A percentile compares a stretch with the other conserved stretches of the same genome.
Conservation (phyloP, 176 grass and related monocot species). For the Musa troglodytarum region DNA sequence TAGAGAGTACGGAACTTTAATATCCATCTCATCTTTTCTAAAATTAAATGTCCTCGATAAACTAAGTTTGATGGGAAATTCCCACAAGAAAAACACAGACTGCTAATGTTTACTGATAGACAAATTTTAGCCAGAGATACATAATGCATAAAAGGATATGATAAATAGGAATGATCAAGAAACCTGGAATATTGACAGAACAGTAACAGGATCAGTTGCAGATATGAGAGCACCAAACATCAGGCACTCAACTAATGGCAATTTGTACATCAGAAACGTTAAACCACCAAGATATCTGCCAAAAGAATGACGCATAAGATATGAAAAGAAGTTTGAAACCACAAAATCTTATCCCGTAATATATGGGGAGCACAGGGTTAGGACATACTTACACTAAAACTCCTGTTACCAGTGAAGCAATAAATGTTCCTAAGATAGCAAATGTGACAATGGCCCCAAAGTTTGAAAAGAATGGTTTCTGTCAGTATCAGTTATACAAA, state of each 20-base stretch:
- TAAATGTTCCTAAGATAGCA: conserved; percentile 87
- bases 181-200: conserved; percentile 98
- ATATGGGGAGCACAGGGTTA: not conserved
- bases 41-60: not conserved
- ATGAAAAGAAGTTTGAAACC: not conserved
- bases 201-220: conserved; percentile 97
- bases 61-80: not conserved
- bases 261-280: conserved; percentile 93
- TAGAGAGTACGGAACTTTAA: not conserved
- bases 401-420: conserved; percentile 86
- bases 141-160: not conserved
- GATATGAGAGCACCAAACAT: conserved; percentile 99
- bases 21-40: not conserved
- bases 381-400: conserved; percentile 86
- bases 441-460: conserved; percentile 98
- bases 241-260: conserved; percentile 87
- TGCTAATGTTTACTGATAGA: not conserved
- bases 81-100: not conserved
- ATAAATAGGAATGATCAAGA: conserved; percentile 18
- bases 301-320: conserved; percentile 14
- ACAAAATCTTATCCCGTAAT: not conserved
- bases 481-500: conserved; percentile 12
- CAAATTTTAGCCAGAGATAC: not conserved
- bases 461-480: conserved; percentile 99
- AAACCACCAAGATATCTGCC: conserved; percentile 90